Base-by-base conservation (phyloP, 2,329 filamentous ascomycete genomes). In the Sporothrix euskadiensis region DNA sequence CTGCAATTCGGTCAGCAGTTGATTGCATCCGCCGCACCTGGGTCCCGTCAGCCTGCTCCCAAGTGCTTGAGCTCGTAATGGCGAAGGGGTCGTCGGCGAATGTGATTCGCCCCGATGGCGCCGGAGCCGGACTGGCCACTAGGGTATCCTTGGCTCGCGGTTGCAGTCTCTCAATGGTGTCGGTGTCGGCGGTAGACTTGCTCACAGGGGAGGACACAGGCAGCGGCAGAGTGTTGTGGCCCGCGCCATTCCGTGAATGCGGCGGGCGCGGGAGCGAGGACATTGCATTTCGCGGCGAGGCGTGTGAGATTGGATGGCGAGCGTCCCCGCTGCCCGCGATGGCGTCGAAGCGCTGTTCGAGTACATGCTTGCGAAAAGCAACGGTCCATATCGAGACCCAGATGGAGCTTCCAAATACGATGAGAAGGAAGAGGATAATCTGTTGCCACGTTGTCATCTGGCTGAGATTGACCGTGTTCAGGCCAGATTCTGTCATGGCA, bases 401-500 rank as follows among this genome's bases (percentile, higher is more conserved):
- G 41, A 92, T 88, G 1, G 88, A 85, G 71, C 88, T 88, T 3
- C 91, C 91, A 8, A 90, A 79, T 41, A 92, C 82, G 73, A 92
- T 89, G 59, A 91, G 82, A 2, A 89, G 73, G 77, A 90, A 91
- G 5, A 92, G 83, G 14, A 91, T 80, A 26, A 86, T 80, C 77
- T 93, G 91, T 78, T 93, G 91, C 78, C 89, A 90, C 2, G 87
- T 89, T 52, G 89, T 91, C 78, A 92, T 81, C 66, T 85, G 82
- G 71, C 86, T 89, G 14, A 92, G 79, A 77, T 90, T 88, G 76
- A 89, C 87, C 9, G 89, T 91, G 76, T 81, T 91, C 44, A 91
- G 82, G 1, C 90, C 91, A 9, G 90, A 87, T 74, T 89, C 84
- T 1, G 90, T 91, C 85, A 92, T 91, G 59, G 90, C 89, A 74